phyloP scores from a whole-genome alignment of 2,329 filamentous ascomycete species.

The Neoscytalidium dimidiatum region DNA sequence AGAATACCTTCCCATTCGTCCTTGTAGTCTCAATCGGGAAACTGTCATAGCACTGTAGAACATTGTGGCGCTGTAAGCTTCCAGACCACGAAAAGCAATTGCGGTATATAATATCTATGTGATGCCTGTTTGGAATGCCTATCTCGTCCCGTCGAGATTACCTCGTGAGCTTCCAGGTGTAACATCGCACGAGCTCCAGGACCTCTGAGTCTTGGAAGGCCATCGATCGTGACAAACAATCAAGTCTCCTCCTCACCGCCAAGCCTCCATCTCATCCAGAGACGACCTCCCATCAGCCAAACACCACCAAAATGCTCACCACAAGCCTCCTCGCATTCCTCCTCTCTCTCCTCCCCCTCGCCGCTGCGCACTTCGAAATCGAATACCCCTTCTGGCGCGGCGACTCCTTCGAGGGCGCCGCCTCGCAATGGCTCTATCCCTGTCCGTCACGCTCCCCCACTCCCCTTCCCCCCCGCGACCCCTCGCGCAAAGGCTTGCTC shows the following conservation, averaged over 20 bases:
- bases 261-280: neutral
- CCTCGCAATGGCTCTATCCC: slow-evolving; percentile 44
- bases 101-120: neutral
- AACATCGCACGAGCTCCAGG: neutral
- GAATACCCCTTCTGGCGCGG: slow-evolving; percentile 46
- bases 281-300: neutral
- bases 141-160: neutral
- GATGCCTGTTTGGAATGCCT: neutral
- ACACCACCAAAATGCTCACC: neutral
- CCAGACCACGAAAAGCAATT: neutral
- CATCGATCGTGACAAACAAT: neutral
- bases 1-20: neutral
- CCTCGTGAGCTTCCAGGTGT: neutral
- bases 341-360: neutral
- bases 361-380: slow-evolving; percentile 45
- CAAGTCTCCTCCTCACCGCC: neutral
- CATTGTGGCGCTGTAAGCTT: neutral
- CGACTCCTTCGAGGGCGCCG: slow-evolving; percentile 38
- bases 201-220: neutral
- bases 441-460: slow-evolving; percentile 31
- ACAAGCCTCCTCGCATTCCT: neutral
- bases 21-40: neutral
- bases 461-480: neutral
- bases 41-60: neutral
- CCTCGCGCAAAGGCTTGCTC: slow-evolving; percentile 1